Evolutionary conservation across 345 rosid species (phyloP).

Genomic region (Adansonia digitata): DNA sequence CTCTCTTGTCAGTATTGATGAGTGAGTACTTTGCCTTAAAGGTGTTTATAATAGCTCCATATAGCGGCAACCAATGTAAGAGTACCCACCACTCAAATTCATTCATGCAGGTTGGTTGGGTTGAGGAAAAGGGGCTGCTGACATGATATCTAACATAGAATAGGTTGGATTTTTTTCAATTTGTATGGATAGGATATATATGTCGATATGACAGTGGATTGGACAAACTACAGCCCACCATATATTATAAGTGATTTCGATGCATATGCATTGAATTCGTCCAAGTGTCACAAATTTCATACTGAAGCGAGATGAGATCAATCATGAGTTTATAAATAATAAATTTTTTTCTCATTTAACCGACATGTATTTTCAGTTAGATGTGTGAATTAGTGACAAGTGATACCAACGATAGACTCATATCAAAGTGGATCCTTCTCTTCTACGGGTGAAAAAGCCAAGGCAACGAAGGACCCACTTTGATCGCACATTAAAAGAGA

Average conservation of each 20-base stretch:
- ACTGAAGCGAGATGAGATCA: background rate
- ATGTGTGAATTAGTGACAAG: too few species aligned
- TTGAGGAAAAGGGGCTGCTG: background rate
- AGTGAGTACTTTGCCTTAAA: slow-evolving; percentile 19
- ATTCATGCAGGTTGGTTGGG: slow-evolving; percentile 25
- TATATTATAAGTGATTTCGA: slow-evolving; percentile 18
- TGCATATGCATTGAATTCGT: slow-evolving; percentile 29
- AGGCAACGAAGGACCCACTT: background rate
- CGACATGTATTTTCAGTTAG: too few species aligned
- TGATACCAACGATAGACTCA: too few species aligned
- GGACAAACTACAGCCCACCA: slow-evolving; percentile 32
- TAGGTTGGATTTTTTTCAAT: too few species aligned
- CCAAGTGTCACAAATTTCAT: background rate
- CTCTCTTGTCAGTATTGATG: background rate
- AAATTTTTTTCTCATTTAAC: too few species aligned
- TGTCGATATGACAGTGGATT: slow-evolving; percentile 24
- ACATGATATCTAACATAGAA: background rate
- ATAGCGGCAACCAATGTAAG: slow-evolving; percentile 39
- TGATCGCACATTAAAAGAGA: too few species aligned
- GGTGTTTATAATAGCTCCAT: slow-evolving; percentile 26
- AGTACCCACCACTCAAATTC: slow-evolving; percentile 45
- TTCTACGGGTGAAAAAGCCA: background rate
- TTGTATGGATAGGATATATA: background rate
- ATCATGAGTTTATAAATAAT: background rate
- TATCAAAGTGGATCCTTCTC: background rate